Percentiles rank a stretch among this genome's conserved stretches.
phyloP scores from a whole-genome alignment of 768 basidiomycete species.

The Sporobolomyces phaffii region DNA sequence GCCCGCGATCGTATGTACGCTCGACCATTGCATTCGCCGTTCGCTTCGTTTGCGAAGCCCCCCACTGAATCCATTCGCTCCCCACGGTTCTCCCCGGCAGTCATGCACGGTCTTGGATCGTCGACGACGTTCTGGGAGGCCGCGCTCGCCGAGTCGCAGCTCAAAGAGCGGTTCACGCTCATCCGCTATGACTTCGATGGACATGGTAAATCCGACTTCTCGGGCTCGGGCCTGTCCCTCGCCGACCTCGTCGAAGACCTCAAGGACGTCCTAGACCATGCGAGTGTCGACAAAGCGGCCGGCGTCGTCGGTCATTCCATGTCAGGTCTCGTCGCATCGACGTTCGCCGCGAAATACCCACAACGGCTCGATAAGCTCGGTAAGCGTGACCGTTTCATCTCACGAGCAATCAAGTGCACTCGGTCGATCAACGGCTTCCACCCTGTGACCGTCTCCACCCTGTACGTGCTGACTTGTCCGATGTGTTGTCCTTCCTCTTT shows the following conservation, averaged over 20 bases:
- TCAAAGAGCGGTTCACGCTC: not conserved
- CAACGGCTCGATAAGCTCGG: slow-evolving; percentile 20
- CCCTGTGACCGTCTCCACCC: no score
- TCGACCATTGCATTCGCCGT: not conserved
- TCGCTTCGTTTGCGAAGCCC: no score
- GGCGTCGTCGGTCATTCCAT: slow-evolving; percentile 32
- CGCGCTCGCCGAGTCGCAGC: not conserved
- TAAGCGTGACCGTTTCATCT: no score
- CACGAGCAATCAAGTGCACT: no score
- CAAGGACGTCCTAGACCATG: slow-evolving; percentile 2
- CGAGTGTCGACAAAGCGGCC: not conserved
- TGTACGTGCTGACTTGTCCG: no score
- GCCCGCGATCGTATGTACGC: slow-evolving; percentile 21
- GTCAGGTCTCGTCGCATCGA: slow-evolving; percentile 25
- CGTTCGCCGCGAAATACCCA: slow-evolving; percentile 21
- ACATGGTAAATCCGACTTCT: slow-evolving; percentile 23
- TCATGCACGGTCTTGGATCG: slow-evolving; percentile 35
- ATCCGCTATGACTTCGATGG: slow-evolving; percentile 35
- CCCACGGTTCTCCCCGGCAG: not conserved
- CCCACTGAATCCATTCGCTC: no score
- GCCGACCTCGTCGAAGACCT: slow-evolving; percentile 26
- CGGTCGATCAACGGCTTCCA: no score
- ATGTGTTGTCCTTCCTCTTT: no score
- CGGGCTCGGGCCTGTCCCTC: not conserved
- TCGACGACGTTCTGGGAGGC: slow-evolving; percentile 23